Evolutionary conservation across 148 eudicot genomes (phyloP), one percentile per base, ranked within the genome.

Genomic region (Fagopyrum tataricum): DNA sequence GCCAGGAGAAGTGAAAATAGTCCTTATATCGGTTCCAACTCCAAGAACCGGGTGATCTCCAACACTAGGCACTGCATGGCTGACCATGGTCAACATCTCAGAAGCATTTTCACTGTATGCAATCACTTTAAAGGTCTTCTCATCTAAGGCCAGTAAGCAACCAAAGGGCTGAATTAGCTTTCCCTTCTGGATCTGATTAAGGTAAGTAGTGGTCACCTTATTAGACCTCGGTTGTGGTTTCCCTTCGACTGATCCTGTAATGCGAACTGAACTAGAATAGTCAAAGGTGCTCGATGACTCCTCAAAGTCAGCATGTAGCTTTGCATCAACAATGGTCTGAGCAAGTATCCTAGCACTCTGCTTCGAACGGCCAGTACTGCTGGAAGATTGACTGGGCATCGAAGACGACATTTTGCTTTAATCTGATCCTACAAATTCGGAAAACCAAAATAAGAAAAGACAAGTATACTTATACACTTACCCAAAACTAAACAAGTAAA

Each of bases 31-130:
- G 68, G 97, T 87, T 73, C 98, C 97, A 74, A 88, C 81, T 66
- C 87, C 90, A 5, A 94, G 83, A 69, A 72, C 81, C 0, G 97
- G 91, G 47, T 80, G 80, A 15, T 94, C 97, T 6, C 91, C 96
- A 2, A 94, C 91, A 75, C 89, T 91, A 14, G 98, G 97, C 46
- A 94, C 98, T 14, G 97, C 87, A n/a, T 94, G 97, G 56, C 81
- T 88, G 40, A 85, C 86, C 96, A 85, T 88, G 5, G 97, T 90
- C 39, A 94, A 87, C 98, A 94, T 88, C 44, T 94, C 98, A 23
- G 96, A 87, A 31, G 98, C 93, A 67, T 94, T 94, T 58, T 88
- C 96, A 78, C 92, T 89, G 78, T 81, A 94, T 41, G 97, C 98
- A 46, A 94, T 85, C 2, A 94, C 90, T 72, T 73, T 83, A 75